phyloP scores from a whole-genome alignment of 2,329 filamentous ascomycete genomes.

The Capronia americana region DNA sequence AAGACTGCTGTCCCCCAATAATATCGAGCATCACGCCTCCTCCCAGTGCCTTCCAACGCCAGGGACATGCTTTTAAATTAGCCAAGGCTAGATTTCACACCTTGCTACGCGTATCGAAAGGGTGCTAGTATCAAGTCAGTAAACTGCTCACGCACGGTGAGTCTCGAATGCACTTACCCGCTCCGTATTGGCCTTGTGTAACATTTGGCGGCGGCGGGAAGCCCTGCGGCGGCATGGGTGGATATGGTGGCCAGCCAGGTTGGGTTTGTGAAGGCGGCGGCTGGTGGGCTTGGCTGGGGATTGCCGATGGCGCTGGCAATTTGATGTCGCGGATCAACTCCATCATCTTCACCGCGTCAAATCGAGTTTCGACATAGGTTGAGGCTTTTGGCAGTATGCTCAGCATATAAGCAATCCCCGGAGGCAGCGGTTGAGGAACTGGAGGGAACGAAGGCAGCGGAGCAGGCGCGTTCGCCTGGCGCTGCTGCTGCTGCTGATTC shows the following conservation, averaged over 20 bases:
- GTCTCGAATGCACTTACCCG: conserved; percentile 30
- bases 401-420: conserved; percentile 67
- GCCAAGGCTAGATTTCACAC: background rate
- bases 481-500: conserved; percentile 61
- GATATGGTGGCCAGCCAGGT: conserved; percentile 41
- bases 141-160: background rate
- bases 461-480: conserved; percentile 39
- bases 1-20: background rate
- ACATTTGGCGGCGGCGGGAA: conserved; percentile 31
- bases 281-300: conserved; percentile 38
- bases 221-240: conserved; percentile 38
- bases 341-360: conserved; percentile 75
- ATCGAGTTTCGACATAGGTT: conserved; percentile 72
- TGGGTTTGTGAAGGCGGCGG: conserved; percentile 24
- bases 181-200: conserved; percentile 36
- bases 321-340: conserved; percentile 65
- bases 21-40: background rate
- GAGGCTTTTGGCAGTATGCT: conserved; percentile 76
- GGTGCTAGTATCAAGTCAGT: conserved; percentile 23
- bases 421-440: conserved; percentile 72
- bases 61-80: background rate
- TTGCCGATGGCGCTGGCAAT: conserved; percentile 61
- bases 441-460: conserved; percentile 58
- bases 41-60: conserved; percentile 3
- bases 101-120: conserved; percentile 19